These are phyloP conservation scores for Colletotrichum orbiculare DNA, from an alignment of 2,329 filamentous ascomycete species.

Conservation along the genomic window DNA sequence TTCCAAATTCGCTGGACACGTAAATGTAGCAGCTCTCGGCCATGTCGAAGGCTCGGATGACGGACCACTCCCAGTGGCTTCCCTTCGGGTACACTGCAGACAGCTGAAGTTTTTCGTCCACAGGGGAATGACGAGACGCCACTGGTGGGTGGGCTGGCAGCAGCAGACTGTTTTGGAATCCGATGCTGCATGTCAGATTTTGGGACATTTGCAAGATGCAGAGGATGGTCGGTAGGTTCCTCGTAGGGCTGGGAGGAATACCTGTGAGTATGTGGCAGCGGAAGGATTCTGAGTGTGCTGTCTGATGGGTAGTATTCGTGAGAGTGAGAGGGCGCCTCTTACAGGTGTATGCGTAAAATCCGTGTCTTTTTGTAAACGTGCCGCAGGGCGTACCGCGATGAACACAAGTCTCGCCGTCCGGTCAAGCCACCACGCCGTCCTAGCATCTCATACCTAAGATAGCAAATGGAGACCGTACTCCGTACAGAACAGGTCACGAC, in stretches of 20 bases:
- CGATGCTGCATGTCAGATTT: conserved; percentile 35
- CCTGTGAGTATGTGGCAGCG: conserved; percentile 27
- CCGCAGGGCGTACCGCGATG: neutral
- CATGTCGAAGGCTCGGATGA: conserved; percentile 30
- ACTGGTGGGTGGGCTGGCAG: conserved; percentile 18
- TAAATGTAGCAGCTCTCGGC: conserved; percentile 21
- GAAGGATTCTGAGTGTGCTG: conserved; percentile 34
- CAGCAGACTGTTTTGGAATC: conserved; percentile 29
- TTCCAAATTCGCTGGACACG: conserved; percentile 16
- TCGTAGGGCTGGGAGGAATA: conserved; percentile 36
- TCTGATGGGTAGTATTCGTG: conserved; percentile 1
- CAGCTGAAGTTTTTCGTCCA: conserved; percentile 19
- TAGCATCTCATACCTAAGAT: no score
- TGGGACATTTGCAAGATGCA: conserved; percentile 18
- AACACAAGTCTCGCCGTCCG: conserved; percentile 1
- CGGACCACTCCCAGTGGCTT: conserved; percentile 11
- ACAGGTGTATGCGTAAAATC: conserved; percentile 20
- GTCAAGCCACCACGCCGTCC: conserved; percentile 11
- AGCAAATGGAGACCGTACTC: no score
- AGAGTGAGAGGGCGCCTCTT: conserved; percentile 1
- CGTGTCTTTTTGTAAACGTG: no score
- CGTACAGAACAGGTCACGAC: no score
- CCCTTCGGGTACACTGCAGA: conserved; percentile 19
- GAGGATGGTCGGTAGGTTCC: conserved; percentile 16
- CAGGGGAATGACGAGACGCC: conserved; percentile 14